Evolutionary conservation across 495 filamentous ascomycete genomes (phyloP).

Genomic region (Oidiodendron maius): DNA sequence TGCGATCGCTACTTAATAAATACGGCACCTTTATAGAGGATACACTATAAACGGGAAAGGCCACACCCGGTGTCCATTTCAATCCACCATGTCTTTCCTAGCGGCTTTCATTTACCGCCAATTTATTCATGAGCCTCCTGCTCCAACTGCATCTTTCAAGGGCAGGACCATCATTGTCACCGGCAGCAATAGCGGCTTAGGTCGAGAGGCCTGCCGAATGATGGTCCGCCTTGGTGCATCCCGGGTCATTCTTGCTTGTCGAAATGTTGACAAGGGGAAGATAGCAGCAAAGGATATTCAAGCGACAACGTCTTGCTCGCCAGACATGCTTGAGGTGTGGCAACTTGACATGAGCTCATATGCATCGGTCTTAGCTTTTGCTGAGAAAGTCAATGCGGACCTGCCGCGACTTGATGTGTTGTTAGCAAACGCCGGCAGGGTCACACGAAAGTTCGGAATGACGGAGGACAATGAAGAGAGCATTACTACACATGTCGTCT

Average conservation of each 20-base stretch:
- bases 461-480: conserved; percentile 6
- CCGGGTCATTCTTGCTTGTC: conserved; percentile 40
- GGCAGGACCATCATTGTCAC: conserved; percentile 15
- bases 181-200: conserved; percentile 46
- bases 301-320: conserved; percentile 18
- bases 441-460: conserved; percentile 1
- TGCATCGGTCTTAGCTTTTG: conserved; percentile 17
- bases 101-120: conserved; percentile 4
- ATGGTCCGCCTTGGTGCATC: conserved; percentile 32
- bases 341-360: conserved; percentile 41
- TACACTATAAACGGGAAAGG: neutral
- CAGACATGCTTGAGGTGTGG: conserved; percentile 44
- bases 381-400: conserved; percentile 1
- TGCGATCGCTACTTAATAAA: no score
- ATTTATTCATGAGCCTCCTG: conserved; percentile 4
- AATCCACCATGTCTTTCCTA: no score
- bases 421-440: conserved; percentile 14
- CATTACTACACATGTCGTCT: conserved; percentile 16
- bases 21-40: neutral
- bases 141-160: conserved; percentile 5
- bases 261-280: conserved; percentile 29
- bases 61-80: no score
- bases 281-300: conserved; percentile 33
- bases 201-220: conserved; percentile 40
- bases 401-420: conserved; percentile 11